phyloP scores from a whole-genome alignment of 2,329 filamentous ascomycete species.

The Cercospora beticola region DNA sequence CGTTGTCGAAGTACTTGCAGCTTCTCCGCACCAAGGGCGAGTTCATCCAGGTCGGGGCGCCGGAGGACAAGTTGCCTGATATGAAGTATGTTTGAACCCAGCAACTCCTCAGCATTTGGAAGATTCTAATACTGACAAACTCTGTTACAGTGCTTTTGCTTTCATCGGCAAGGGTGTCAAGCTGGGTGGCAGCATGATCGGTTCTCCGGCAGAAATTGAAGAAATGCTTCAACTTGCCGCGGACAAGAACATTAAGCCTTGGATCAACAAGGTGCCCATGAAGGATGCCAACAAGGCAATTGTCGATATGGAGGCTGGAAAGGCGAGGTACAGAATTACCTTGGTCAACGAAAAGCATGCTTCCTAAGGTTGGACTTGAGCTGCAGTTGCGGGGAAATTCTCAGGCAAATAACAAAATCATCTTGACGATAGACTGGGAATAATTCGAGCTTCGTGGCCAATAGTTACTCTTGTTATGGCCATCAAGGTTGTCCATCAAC shows the following conservation, averaged over 20 bases:
- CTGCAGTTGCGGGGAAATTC: neutral
- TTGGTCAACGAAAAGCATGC: slow-evolving; percentile 25
- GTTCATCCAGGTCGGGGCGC: slow-evolving; percentile 66
- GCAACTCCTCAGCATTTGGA: slow-evolving; percentile 56
- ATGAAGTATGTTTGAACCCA: slow-evolving; percentile 45
- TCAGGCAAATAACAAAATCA: neutral
- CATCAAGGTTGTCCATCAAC: neutral
- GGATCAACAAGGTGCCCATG: slow-evolving; percentile 62
- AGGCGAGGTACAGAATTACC: slow-evolving; percentile 47
- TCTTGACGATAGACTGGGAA: neutral
- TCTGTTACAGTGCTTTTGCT: slow-evolving; percentile 54
- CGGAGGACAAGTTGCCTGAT: slow-evolving; percentile 57
- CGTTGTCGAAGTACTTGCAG: slow-evolving; percentile 59
- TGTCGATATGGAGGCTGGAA: slow-evolving; percentile 58
- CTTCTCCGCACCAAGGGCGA: slow-evolving; percentile 60
- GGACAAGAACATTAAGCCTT: slow-evolving; percentile 58
- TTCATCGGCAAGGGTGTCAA: slow-evolving; percentile 58
- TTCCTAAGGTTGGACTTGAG: neutral
- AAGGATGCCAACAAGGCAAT: slow-evolving; percentile 59
- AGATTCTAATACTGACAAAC: no score
- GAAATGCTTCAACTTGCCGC: slow-evolving; percentile 63
- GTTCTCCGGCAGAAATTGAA: slow-evolving; percentile 57
- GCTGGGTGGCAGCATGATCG: slow-evolving; percentile 50
- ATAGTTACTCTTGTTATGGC: neutral
- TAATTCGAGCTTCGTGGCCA: neutral